phyloP scores from a whole-genome alignment of 2,329 filamentous ascomycete species.

The Penicillium fuscoglaucum region DNA sequence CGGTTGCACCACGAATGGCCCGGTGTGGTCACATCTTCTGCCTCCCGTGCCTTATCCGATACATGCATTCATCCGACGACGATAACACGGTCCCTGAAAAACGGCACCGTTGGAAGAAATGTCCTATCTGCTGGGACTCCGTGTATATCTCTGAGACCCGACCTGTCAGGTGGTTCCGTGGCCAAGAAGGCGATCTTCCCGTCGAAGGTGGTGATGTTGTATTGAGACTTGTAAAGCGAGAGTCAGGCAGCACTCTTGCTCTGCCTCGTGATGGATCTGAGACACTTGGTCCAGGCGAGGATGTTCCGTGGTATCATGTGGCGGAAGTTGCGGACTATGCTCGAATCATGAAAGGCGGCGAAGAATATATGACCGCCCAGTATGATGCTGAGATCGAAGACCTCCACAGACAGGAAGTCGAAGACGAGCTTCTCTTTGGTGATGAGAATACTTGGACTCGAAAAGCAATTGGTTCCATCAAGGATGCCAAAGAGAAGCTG shows the following conservation, averaged over 20 bases:
- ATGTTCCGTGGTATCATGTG: conserved; percentile 92
- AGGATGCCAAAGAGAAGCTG: conserved; percentile 73
- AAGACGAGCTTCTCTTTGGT: conserved; percentile 88
- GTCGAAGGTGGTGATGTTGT: conserved; percentile 86
- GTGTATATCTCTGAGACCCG: conserved; percentile 89
- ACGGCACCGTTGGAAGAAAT: conserved; percentile 84
- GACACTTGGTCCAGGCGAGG: conserved; percentile 65
- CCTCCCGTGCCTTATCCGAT: conserved; percentile 86
- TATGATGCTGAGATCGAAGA: conserved; percentile 76
- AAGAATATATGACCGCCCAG: conserved; percentile 80
- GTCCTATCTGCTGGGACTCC: conserved; percentile 90
- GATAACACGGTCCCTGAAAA: conserved; percentile 65
- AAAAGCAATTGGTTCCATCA: conserved; percentile 75
- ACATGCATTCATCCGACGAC: conserved; percentile 86
- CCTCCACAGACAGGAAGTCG: conserved; percentile 72
- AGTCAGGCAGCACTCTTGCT: conserved; percentile 78
- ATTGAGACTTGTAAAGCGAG: conserved; percentile 78
- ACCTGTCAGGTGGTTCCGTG: conserved; percentile 86
- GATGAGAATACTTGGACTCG: conserved; percentile 92
- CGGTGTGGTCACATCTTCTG: conserved; percentile 98
- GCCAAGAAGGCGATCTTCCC: conserved; percentile 79
- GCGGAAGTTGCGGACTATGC: conserved; percentile 94
- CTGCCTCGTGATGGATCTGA: conserved; percentile 81
- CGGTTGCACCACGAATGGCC: conserved; percentile 93
- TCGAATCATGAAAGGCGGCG: conserved; percentile 89